Evolutionary conservation across 257 asterid species (phyloP).

Genomic region (Galeopsis tetrahit): DNA sequence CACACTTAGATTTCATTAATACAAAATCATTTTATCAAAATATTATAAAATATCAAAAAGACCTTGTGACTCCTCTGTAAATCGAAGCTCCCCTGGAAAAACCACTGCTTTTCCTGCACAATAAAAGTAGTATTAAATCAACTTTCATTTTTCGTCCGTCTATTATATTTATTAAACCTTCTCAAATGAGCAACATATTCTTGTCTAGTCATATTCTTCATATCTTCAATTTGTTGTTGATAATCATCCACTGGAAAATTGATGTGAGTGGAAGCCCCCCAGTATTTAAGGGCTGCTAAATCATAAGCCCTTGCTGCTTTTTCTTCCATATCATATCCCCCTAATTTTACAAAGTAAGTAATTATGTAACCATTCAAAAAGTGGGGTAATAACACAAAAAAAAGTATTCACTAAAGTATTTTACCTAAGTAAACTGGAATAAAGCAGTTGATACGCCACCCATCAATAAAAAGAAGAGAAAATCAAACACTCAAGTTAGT

Average conservation of each 20-base stretch:
- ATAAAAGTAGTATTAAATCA: not conserved
- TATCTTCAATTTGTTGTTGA: conserved; percentile 80
- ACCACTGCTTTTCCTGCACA: conserved; percentile 89
- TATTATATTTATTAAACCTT: conserved; percentile 56
- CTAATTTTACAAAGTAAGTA: conserved; percentile 42
- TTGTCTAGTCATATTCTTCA: conserved; percentile 94
- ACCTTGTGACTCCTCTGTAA: conserved; percentile 99
- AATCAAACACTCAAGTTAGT: conserved; percentile 22
- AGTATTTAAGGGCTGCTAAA: conserved; percentile 93
- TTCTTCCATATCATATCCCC: conserved; percentile 98
- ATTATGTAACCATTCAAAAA: conserved; percentile 4
- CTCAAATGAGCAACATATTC: conserved; percentile 95
- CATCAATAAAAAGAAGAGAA: conserved; percentile 14
- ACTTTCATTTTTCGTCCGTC: too few species aligned
- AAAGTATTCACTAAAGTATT: not conserved
- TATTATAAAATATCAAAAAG: conserved; percentile 37
- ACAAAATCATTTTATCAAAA: not conserved
- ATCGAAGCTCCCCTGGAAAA: conserved; percentile 99
- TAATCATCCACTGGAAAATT: conserved; percentile 95
- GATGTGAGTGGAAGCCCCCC: conserved; percentile 97
- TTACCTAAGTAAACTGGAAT: conserved; percentile 88
- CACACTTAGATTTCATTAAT: conserved; percentile 34
- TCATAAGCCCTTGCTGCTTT: conserved; percentile 99
- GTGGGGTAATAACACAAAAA: not conserved
- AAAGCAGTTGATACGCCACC: conserved; percentile 26